These are phyloP conservation scores for Saccharomycopsis sp. DNA, from an alignment of 805 yeast species.

Conservation along the genomic window DNA sequence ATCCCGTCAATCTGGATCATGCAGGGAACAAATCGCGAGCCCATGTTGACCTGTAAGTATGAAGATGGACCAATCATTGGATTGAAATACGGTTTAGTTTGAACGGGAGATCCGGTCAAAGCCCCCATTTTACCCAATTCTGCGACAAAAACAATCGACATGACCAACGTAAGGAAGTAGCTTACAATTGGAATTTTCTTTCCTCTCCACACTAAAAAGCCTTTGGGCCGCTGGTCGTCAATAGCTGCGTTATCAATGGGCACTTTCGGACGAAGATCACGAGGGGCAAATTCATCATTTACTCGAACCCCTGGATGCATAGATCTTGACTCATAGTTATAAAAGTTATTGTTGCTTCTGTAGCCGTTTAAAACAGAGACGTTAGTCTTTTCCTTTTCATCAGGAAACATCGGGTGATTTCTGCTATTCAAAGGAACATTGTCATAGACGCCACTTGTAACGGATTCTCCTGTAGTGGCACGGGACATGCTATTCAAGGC, in stretches of 20 bases:
- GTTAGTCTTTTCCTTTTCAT: constrained; percentile 1
- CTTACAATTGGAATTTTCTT: background rate
- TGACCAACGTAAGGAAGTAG: background rate
- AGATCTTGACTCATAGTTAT: constrained; percentile 11
- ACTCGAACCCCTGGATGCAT: constrained; percentile 16
- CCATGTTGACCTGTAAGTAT: constrained; percentile 56
- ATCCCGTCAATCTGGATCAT: constrained; percentile 46
- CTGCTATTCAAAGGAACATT: constrained; percentile 14
- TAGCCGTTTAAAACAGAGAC: constrained; percentile 17
- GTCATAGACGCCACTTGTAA: constrained; percentile 12
- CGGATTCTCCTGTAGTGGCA: constrained; percentile 3
- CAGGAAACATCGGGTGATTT: background rate
- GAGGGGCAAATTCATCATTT: constrained; percentile 17
- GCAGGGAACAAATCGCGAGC: constrained; percentile 65
- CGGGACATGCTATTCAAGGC: constrained; percentile 6
- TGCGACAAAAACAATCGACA: background rate
- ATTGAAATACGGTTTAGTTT: constrained; percentile 61
- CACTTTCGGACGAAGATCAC: constrained; percentile 17
- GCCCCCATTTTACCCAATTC: constrained; percentile 1
- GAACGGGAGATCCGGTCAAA: constrained; percentile 53
- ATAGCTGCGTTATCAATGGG: background rate
- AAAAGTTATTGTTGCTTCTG: constrained; percentile 16
- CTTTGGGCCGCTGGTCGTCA: background rate
- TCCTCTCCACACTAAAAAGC: background rate
- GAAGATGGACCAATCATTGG: constrained; percentile 75